Evolutionary conservation across 2,329 filamentous ascomycete species (phyloP).

Genomic region (Zymoseptoria crescenta): DNA sequence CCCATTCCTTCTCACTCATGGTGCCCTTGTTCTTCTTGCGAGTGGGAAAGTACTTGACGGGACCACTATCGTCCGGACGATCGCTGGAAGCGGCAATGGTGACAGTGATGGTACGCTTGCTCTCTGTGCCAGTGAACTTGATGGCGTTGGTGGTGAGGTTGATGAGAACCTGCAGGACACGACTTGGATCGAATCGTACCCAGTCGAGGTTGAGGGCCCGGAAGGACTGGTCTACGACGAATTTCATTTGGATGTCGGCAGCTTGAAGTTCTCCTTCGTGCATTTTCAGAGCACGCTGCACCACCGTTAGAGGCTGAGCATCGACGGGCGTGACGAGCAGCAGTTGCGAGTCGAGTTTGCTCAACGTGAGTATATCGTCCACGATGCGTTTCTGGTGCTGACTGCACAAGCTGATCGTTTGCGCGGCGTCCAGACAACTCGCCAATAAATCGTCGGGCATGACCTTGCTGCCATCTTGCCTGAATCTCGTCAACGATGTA

Average conservation of each 20-base stretch:
- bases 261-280: constrained; percentile 68
- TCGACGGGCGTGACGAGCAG: constrained; percentile 64
- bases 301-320: constrained; percentile 58
- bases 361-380: constrained; percentile 66
- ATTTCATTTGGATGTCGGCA: constrained; percentile 58
- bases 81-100: constrained; percentile 56
- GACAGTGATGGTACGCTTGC: constrained; percentile 56
- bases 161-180: constrained; percentile 70
- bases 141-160: constrained; percentile 75
- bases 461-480: constrained; percentile 33
- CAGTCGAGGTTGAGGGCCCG: constrained; percentile 52
- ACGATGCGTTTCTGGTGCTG: constrained; percentile 74
- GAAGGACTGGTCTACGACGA: constrained; percentile 57
- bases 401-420: constrained; percentile 70
- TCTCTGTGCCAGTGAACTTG: constrained; percentile 65
- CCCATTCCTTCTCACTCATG: constrained; percentile 57
- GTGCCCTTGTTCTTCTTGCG: constrained; percentile 42
- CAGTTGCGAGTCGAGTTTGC: constrained; percentile 68
- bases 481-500: constrained; percentile 41
- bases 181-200: constrained; percentile 65
- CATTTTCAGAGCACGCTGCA: constrained; percentile 64
- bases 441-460: constrained; percentile 41
- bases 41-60: constrained; percentile 56
- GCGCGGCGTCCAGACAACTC: constrained; percentile 62
- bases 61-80: constrained; percentile 37